Evolutionary conservation across 2,329 filamentous ascomycete species (phyloP), one percentile per base, ranked within the genome.

Genomic region (Botryotinia calthae): DNA sequence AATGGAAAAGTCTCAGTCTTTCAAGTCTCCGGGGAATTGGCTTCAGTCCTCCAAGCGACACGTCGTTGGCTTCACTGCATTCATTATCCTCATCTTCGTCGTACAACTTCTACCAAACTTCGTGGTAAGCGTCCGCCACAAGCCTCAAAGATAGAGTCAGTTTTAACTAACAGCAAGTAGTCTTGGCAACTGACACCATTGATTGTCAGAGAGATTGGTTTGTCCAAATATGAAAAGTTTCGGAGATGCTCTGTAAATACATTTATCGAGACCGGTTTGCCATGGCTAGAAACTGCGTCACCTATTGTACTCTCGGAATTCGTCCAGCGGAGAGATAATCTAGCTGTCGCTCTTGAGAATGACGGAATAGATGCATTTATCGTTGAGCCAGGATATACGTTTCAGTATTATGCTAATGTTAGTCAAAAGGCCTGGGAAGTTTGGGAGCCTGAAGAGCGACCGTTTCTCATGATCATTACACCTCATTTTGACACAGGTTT

Each of bases 401-500:
- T 90, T 75, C 86, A 88, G 80, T 86, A 90, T 79, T 91, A 89
- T 77, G 88, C 84, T 64, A 90, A 91, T 76, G 83, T 88, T 59
- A 89, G 87, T 0, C 88, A 90, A 77, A 79, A 79, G 0, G 86
- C 90, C 74, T 90, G 88, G 89, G 88, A 91, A 75, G 85, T 86
- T 0, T 90, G 88, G 88, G 88, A 90, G 82, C 88, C 88, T 0
- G 88, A 90, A 76, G 88, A 90, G 77, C 84, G 88, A 1, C 89
- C 89, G 0, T 90, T 91, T 73, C 79, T 91, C 34, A 90, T 91
- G 87, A 77, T 90, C 28, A 83, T 91, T 18, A 81, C 86, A 51
- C 88, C 89, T 0, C 9, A 77, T 2, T 75, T 81, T 48, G 78
- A 80, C n/a, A 75, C 78, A 0, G 76, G 78, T 1, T 79, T 82